Evolutionary conservation across 805 yeast genomes (phyloP), one percentile per base, ranked within the genome.

Genomic region (Pichia eremophila): DNA sequence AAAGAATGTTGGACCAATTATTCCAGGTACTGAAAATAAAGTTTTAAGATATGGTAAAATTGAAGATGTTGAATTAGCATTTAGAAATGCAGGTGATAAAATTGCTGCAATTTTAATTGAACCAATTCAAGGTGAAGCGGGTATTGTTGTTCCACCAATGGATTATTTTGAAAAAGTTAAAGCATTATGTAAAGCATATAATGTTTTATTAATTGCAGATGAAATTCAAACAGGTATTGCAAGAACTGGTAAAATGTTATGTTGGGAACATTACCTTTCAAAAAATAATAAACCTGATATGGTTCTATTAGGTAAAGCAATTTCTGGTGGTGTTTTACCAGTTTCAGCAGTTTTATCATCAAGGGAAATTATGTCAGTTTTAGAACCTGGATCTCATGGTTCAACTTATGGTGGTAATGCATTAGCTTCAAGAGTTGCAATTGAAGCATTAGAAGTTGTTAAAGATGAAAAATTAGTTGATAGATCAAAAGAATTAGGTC

Each of bases 391-490:
- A 47, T 86, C 96, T 32, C 98, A 91, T 68, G 98, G 98, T 45
- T 90, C 97, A 29, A 91, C 98, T 22, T 91, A 86, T 64, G 98
- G 98, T 68, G 98, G 98, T 66, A 91, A 89, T 71, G 96, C 98
- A 55, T 76, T 91, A 64, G 91, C 95, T 22, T 87, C 95, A 55
- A 77, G 87, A 47, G 96, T 88, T 19, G 93, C 97, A 51, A 81
- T 87, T 64, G 96, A 96, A 50, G 96, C 98, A 11, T 74, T 91
- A 55, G 77, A 88, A 58, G 98, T 91, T 46, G 87, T 91, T 47
- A 78, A 75, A 65, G 95, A 91, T 57, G 98, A 91, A 69, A 74
- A 81, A 27, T 75, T 91, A 60, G 89, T 83, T 39, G 86, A 85
- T 61, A 79, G 95, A 67, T 81, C 97, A 6, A 67, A 66, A 28